Base-by-base conservation (phyloP, 805 yeast species). In the Sporopachydermia quercuum region DNA sequence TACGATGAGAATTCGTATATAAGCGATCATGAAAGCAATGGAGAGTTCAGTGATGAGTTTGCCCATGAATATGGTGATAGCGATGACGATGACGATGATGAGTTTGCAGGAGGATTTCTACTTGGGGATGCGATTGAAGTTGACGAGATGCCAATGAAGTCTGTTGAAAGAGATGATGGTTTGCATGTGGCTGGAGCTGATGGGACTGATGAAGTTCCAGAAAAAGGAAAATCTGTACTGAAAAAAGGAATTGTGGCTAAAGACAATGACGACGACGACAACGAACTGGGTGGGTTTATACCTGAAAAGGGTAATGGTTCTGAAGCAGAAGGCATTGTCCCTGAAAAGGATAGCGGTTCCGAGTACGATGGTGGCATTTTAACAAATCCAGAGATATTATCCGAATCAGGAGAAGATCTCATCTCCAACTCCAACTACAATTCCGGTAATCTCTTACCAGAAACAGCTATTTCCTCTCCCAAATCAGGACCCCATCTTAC, bases 271-370 rank as follows among this genome's bases (percentile, higher is more conserved):
- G 41, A 42, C 2, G 43, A 18, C 18, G 41, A 40, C 8, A 42
- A 42, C 4, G 36, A 42, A 13, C 57, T 47, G 5, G 61, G 58
- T 14, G 60, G 58, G 11, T 55, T 54, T 39, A n/a, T 51, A 3
- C 19, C 38, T 6, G 54, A 49, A 3, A 38, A 34, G 5, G 36
- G 43, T 8, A 33, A 17, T 2, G 15, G n/a, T 17, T 38, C 40
- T 14, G 38, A 37, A 5, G 40, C 38, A 3, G 47, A 40, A 11
- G 44, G 34, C 3, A 35, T 16, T 2, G 45, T 36, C 4, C 17
- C 38, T 19, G 43, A 40, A n/a, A 23, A 42, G 19, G 18, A 17
- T 5, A 45, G 36, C 15, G 38, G 6, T 18, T 34, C 11, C 34
- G n/a, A 1, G 14, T 18, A 36, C 18, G 36, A 17, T 15, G 36